phyloP scores from a whole-genome alignment of 1,139 yeast genomes.

The Tardiomyces depauwii region DNA sequence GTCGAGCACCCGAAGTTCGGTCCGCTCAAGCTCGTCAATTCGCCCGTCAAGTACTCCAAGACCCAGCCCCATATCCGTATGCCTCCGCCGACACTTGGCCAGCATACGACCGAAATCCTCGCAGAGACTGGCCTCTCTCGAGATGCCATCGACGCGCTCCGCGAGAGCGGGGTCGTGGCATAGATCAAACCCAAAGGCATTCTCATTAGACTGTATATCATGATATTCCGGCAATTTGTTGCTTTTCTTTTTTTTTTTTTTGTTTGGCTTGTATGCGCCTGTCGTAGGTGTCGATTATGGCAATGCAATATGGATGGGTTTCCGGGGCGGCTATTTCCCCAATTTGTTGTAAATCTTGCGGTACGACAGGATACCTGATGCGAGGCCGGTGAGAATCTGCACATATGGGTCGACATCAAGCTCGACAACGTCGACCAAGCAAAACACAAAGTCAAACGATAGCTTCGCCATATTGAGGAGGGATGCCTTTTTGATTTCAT shows the following conservation, averaged over 20 bases:
- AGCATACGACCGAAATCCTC: conserved; percentile 21
- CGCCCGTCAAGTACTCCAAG: conserved; percentile 29
- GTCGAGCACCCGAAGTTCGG: conserved; percentile 28
- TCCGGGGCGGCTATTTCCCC: neutral
- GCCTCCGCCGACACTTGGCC: conserved; percentile 31
- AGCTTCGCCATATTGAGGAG: conserved; percentile 14
- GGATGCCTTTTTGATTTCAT: conserved; percentile 4
- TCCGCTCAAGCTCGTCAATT: conserved; percentile 26
- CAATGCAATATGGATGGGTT: no score
- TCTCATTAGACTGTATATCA: neutral
- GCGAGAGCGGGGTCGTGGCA: conserved; percentile 17
- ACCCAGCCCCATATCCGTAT: conserved; percentile 28
- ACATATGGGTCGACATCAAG: conserved; percentile 10
- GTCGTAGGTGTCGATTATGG: no score
- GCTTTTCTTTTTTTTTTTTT: no score
- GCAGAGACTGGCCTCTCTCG: conserved; percentile 14
- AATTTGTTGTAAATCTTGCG: conserved; percentile 16
- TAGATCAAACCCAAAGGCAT: conserved; percentile 1
- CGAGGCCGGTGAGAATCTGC: conserved; percentile 18
- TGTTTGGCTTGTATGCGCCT: no score
- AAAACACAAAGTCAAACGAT: conserved; percentile 18
- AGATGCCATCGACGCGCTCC: conserved; percentile 11
- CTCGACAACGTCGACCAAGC: conserved; percentile 18
- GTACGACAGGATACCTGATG: conserved; percentile 18
- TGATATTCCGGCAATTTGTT: no score